Percentiles rank a stretch among this genome's conserved stretches.
Evolutionary conservation across 129 eudicot species (phyloP).

Genomic region (Ambrosia trifida): DNA sequence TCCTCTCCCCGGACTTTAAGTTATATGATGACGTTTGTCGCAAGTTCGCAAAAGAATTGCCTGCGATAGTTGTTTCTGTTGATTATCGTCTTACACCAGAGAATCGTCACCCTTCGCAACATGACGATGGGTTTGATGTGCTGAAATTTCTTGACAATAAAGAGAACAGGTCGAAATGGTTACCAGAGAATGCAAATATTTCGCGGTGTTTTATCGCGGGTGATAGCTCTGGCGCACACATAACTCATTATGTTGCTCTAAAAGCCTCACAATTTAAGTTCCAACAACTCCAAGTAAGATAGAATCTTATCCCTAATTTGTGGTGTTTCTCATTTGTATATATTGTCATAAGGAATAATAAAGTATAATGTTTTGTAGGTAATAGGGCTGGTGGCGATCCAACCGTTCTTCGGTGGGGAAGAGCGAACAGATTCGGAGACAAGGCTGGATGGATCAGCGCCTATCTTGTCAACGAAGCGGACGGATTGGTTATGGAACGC

Average conservation of each 20-base stretch:
- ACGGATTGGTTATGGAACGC: neutral
- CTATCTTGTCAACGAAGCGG: neutral
- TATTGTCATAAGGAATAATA: too few species aligned
- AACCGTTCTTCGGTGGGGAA: slow-evolving; percentile 41
- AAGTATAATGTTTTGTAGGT: slow-evolving; percentile 12
- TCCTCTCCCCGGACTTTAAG: slow-evolving; percentile 7
- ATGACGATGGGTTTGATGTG: slow-evolving; percentile 38
- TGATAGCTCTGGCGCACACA: slow-evolving; percentile 43
- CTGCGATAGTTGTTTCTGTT: slow-evolving; percentile 29
- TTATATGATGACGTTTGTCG: slow-evolving; percentile 29
- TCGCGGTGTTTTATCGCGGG: slow-evolving; percentile 38
- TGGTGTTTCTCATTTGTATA: too few species aligned
- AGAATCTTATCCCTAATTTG: too few species aligned
- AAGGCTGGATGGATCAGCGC: neutral
- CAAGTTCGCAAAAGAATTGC: slow-evolving; percentile 11
- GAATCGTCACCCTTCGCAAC: slow-evolving; percentile 32
- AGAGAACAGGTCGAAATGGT: slow-evolving; percentile 10
- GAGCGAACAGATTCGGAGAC: slow-evolving; percentile 32
- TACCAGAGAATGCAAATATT: slow-evolving; percentile 34
- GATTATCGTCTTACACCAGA: slow-evolving; percentile 38
- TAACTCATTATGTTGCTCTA: slow-evolving; percentile 36
- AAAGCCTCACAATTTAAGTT: slow-evolving; percentile 30
- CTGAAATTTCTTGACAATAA: slow-evolving; percentile 33
- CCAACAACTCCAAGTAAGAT: slow-evolving; percentile 30
- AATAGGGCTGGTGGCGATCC: slow-evolving; percentile 29